Evolutionary conservation across 495 filamentous ascomycete species (phyloP).

Genomic region (Saxispiralis lemnorum): DNA sequence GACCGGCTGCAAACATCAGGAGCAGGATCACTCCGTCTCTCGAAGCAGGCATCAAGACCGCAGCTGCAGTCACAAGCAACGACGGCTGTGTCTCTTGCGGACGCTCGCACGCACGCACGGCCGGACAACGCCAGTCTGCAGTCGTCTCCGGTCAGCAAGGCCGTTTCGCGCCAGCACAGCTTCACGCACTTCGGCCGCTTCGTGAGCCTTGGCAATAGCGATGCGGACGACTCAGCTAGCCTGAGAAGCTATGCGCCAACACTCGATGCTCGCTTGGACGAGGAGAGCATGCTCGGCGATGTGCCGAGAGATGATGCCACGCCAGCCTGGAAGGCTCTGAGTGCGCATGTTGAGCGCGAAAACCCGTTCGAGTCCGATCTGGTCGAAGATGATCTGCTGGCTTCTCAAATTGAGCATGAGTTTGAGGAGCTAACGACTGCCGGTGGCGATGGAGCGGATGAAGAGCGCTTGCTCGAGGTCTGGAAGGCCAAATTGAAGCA

Average conservation of each 20-base stretch:
- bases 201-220: conserved; percentile 35
- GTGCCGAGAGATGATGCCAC: conserved; percentile 35
- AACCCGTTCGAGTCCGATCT: conserved; percentile 38
- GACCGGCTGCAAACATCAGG: conserved; percentile 22
- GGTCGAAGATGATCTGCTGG: conserved; percentile 35
- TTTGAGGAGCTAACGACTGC: conserved; percentile 61
- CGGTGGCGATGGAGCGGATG: conserved; percentile 41
- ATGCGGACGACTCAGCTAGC: conserved; percentile 65
- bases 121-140: conserved; percentile 32
- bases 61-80: conserved; percentile 56
- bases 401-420: conserved; percentile 48
- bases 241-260: conserved; percentile 69
- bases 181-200: conserved; percentile 32
- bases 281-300: conserved; percentile 68
- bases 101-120: conserved; percentile 55
- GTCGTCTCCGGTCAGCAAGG: conserved; percentile 16
- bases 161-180: conserved; percentile 20
- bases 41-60: conserved; percentile 18
- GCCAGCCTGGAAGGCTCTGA: conserved; percentile 42
- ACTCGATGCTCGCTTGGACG: conserved; percentile 50
- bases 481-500: conserved; percentile 90
- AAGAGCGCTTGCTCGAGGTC: conserved; percentile 40
- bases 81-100: conserved; percentile 62
- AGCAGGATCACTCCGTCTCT: conserved; percentile 12
- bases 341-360: conserved; percentile 37